Base-by-base conservation (phyloP, 1,284 basidiomycete species). In the Volvariella volvacea region DNA sequence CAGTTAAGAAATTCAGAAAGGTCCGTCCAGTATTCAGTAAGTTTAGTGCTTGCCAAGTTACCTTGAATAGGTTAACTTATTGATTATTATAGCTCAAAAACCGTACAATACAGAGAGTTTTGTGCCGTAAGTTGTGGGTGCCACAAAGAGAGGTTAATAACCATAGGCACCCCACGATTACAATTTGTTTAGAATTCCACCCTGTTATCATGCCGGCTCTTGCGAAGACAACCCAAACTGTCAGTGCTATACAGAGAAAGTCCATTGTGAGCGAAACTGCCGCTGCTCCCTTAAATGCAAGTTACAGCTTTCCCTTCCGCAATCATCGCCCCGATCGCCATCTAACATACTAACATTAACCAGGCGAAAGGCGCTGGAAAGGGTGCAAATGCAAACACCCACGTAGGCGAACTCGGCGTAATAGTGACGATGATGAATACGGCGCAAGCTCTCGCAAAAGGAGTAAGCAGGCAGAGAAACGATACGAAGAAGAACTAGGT, bases 331-430 rank as follows among this genome's bases (percentile, higher is more conserved):
- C 25, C 25, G 25, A 6, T 28, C 6, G 6, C 6, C 25, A 28
- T 28, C 12, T 28, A 28, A 6, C 6, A 28, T 6, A 28, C 25
- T 28, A 28, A 6, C 25, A 38, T 12, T n/a, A n/a, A 33, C 2
- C 15, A 39, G 1, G 52, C 65, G 34, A 15, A 15, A 36, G 14
- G 21, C 60, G 70, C 12, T 72, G 65, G 60, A 52, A 49, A 31
- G 74, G 74, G 1, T 77, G 74, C 49, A 49, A 51, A 20, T 76
- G 73, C 52, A 44, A 44, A n/a, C n/a, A n/a, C n/a, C n/a, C n/a
- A n/a, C n/a, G n/a, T n/a, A n/a, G n/a, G n/a, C n/a, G n/a, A n/a
- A n/a, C n/a, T n/a, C n/a, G n/a, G 6, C 25, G 12, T 28, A 12
- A 28, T 28, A 6, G 12, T 28, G 25, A 28, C 12, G 25, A 28